Evolutionary conservation across 176 grass and related monocot species (phyloP).

Genomic region (Metroxylon sagu): DNA sequence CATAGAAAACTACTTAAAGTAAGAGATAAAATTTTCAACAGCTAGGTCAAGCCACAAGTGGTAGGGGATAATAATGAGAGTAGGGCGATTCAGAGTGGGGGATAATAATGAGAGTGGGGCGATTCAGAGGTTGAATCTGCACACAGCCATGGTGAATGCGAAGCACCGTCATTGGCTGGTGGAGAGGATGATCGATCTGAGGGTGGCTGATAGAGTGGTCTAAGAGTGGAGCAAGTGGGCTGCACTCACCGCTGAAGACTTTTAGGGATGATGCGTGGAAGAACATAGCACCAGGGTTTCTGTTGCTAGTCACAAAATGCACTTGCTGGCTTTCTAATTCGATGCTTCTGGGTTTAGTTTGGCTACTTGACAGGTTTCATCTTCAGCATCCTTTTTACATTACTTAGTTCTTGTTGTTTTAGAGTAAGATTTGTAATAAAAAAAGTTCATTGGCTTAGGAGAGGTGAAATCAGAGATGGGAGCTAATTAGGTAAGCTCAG

Average conservation of each 20-base stretch:
- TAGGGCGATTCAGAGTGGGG: conserved; percentile 30
- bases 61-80: no score
- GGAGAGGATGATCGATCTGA: conserved; percentile 83
- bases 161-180: conserved; percentile 77
- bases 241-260: conserved; percentile 49
- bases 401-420: no score
- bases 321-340: conserved; percentile 52
- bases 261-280: conserved; percentile 79
- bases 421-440: no score
- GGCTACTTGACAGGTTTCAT: conserved; percentile 61
- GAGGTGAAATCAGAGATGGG: no score
- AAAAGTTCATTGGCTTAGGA: no score
- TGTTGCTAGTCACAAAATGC: conserved; percentile 51
- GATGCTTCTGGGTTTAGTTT: conserved; percentile 44
- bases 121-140: conserved; percentile 70
- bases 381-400: not conserved
- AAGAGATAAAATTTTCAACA: no score
- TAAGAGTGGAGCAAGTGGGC: conserved; percentile 66
- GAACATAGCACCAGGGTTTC: conserved; percentile 79
- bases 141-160: conserved; percentile 48
- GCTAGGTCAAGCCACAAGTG: no score
- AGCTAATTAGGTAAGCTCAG: no score
- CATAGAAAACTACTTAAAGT: no score
- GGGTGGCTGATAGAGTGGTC: conserved; percentile 46
- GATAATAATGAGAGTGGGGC: conserved; percentile 77